Evolutionary conservation across 257 asterid genomes (phyloP).

Genomic region (Petunia secreta): DNA sequence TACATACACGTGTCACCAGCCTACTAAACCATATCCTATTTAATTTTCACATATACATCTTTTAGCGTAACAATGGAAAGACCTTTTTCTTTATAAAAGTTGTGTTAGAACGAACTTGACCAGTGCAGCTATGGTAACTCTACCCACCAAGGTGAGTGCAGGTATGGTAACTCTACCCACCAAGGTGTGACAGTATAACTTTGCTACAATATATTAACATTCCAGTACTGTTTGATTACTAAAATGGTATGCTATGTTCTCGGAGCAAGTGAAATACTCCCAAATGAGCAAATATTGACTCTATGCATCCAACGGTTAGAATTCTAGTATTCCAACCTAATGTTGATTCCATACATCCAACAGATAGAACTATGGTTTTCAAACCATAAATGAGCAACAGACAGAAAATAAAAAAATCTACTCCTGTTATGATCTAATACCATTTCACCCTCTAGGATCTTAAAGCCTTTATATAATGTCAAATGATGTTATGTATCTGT

Average conservation of each 20-base stretch:
- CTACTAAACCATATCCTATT: constrained; percentile 2
- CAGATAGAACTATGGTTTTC: background rate
- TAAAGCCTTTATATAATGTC: constrained; percentile 8
- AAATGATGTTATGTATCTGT: background rate
- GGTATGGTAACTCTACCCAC: no score
- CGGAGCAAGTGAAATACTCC: background rate
- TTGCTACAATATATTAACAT: background rate
- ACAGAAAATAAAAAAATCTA: background rate
- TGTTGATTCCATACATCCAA: background rate
- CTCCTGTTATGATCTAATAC: background rate
- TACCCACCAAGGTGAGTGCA: no score
- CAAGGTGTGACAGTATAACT: background rate
- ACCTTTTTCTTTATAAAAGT: background rate
- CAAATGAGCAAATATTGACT: background rate
- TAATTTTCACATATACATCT: background rate
- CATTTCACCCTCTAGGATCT: background rate
- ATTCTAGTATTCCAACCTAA: constrained; percentile 8
- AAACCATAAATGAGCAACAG: background rate
- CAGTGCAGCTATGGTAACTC: no score
- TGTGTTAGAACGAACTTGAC: background rate
- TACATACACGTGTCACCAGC: background rate
- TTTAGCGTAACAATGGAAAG: background rate
- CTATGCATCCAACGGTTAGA: background rate
- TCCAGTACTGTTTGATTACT: background rate
- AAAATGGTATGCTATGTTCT: constrained; percentile 12